phyloP scores from a whole-genome alignment of 2,329 filamentous ascomycete genomes.

The Colletotrichum magnum region DNA sequence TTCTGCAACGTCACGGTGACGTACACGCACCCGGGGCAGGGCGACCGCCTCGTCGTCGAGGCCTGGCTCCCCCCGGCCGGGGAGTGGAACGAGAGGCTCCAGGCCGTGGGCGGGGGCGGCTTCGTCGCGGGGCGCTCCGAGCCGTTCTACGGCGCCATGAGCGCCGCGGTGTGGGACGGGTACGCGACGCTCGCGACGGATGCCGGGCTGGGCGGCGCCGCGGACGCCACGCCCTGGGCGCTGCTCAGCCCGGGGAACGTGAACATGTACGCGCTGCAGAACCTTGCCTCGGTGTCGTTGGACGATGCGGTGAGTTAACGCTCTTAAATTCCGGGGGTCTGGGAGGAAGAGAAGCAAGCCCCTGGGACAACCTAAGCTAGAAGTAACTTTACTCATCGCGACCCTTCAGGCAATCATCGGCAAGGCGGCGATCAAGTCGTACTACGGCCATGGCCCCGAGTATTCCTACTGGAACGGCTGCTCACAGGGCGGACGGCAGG shows the following conservation, averaged over 20 bases:
- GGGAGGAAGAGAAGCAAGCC: no score
- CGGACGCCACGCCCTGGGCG: constrained; percentile 25
- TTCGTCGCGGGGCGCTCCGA: constrained; percentile 43
- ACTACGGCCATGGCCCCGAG: constrained; percentile 60
- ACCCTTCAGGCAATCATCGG: constrained; percentile 54
- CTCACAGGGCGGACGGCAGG: constrained; percentile 70
- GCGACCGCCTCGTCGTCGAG: constrained; percentile 44
- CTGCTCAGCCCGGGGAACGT: constrained; percentile 39
- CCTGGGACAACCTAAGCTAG: no score
- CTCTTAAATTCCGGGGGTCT: neutral
- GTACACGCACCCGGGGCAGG: constrained; percentile 45
- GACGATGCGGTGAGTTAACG: constrained; percentile 46
- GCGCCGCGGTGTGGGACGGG: constrained; percentile 40
- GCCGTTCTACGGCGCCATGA: constrained; percentile 39
- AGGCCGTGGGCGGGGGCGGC: constrained; percentile 50
- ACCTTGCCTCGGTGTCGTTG: constrained; percentile 54
- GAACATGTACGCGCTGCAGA: constrained; percentile 47
- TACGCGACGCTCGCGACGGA: constrained; percentile 43
- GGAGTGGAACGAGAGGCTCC: constrained; percentile 49
- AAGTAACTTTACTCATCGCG: neutral
- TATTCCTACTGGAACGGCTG: constrained; percentile 67
- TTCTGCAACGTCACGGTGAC: constrained; percentile 49
- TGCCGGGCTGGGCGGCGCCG: constrained; percentile 37
- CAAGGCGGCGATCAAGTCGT: constrained; percentile 62
- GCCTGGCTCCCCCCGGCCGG: constrained; percentile 44